A percentile compares a stretch with the other conserved stretches of the same genome.
Evolutionary conservation across 1,139 yeast species (phyloP).

Genomic region (Geotrichum aggregatum): DNA sequence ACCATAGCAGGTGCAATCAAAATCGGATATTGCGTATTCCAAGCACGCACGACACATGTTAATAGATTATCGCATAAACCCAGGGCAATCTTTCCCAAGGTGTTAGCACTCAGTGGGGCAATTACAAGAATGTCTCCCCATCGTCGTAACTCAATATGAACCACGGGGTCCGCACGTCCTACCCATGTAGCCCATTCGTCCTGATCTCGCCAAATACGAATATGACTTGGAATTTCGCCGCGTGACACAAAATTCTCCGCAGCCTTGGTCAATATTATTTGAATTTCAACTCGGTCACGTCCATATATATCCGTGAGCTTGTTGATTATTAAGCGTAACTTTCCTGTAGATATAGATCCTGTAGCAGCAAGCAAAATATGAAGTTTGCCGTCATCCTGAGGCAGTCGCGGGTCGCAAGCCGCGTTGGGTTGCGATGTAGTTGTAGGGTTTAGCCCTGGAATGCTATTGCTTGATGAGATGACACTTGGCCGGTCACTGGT

Average conservation of each 20-base stretch:
- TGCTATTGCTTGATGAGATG: neutral
- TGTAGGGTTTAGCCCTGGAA: neutral
- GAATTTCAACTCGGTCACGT: conserved; percentile 67
- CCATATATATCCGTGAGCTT: conserved; percentile 80
- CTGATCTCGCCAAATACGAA: conserved; percentile 78
- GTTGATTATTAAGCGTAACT: conserved; percentile 66
- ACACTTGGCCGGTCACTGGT: neutral
- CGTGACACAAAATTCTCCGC: conserved; percentile 73
- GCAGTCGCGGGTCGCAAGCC: conserved; percentile 63
- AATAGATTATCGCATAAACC: conserved; percentile 87
- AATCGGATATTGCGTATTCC: conserved; percentile 87
- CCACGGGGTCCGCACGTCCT: conserved; percentile 79
- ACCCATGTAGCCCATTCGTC: conserved; percentile 94
- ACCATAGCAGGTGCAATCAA: conserved; percentile 93
- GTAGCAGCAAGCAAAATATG: conserved; percentile 87
- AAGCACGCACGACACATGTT: conserved; percentile 84
- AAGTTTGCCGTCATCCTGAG: conserved; percentile 84
- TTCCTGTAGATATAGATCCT: conserved; percentile 77
- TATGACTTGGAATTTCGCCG: conserved; percentile 56
- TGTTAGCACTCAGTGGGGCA: conserved; percentile 88
- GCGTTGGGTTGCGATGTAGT: conserved; percentile 45
- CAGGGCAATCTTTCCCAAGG: conserved; percentile 80
- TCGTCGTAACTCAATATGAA: conserved; percentile 85
- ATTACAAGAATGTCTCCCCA: conserved; percentile 93
- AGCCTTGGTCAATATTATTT: conserved; percentile 73